phyloP scores from a whole-genome alignment of 306 rosid species.

The Casuarina glauca region DNA sequence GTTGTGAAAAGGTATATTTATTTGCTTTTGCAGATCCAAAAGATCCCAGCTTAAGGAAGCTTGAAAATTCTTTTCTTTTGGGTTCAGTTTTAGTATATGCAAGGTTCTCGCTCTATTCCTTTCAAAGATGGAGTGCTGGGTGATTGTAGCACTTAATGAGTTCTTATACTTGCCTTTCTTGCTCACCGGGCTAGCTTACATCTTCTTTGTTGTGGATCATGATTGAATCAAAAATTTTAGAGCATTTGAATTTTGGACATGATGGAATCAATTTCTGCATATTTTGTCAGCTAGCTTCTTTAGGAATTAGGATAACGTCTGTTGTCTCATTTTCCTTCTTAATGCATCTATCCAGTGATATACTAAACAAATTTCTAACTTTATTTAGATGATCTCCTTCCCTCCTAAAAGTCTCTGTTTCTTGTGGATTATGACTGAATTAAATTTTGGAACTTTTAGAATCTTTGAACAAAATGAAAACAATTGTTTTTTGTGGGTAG shows the following conservation, averaged over 20 bases:
- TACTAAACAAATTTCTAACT: neutral
- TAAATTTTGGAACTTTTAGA: neutral
- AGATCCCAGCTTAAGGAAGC: conserved; percentile 71
- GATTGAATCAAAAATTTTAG: neutral
- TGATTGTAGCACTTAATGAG: neutral
- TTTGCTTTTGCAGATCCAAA: conserved; percentile 62
- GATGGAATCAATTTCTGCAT: neutral
- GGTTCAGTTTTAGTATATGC: conserved; percentile 80
- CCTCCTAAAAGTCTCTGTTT: neutral
- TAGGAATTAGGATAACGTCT: neutral
- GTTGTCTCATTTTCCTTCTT: neutral
- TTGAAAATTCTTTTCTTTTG: conserved; percentile 78
- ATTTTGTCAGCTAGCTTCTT: neutral
- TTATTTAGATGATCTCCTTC: too few species aligned
- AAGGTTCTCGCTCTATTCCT: conserved; percentile 58
- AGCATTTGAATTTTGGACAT: neutral
- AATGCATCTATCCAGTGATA: neutral
- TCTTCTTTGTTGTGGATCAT: neutral
- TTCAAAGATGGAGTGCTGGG: neutral
- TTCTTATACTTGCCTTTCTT: neutral
- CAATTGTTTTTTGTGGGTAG: neutral
- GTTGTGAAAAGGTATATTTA: conserved; percentile 6
- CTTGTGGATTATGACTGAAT: neutral
- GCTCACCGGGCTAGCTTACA: neutral
- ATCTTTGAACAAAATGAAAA: neutral